phyloP scores from a whole-genome alignment of 371 early-diverging fungal species.

The Dichotomocladium elegans region DNA sequence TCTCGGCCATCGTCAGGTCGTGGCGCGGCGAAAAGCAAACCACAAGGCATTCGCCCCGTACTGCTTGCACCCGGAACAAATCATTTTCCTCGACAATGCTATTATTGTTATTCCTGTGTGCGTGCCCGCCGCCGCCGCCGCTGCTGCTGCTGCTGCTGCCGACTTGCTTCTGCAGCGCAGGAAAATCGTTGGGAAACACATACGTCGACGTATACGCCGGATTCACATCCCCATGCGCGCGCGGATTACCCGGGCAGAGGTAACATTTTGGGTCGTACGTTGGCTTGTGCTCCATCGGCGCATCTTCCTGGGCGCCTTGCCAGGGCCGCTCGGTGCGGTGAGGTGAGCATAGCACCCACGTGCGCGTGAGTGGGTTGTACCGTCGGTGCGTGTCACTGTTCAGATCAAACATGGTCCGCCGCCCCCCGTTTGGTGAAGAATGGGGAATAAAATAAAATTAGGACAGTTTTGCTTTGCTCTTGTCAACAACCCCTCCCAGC shows the following conservation, averaged over 20 bases:
- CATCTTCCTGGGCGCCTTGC: constrained; percentile 73
- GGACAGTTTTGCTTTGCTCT: too few relatives aligned
- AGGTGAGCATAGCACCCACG: constrained; percentile 93
- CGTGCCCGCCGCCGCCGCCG: too few relatives aligned
- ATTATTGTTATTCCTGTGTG: too few relatives aligned
- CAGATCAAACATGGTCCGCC: constrained; percentile 38
- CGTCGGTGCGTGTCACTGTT: constrained; percentile 74
- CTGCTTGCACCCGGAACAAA: constrained; percentile 64
- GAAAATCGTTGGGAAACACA: constrained; percentile 87
- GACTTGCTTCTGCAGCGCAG: constrained; percentile 71
- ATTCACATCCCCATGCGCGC: constrained; percentile 72
- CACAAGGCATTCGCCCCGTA: constrained; percentile 82
- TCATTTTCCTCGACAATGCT: constrained; percentile 28
- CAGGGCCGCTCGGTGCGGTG: constrained; percentile 93
- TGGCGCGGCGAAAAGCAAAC: constrained; percentile 90
- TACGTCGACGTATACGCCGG: constrained; percentile 75
- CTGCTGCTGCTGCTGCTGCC: constrained; percentile 35
- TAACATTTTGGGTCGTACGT: constrained; percentile 78
- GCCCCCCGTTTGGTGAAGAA: too few relatives aligned
- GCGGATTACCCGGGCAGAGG: constrained; percentile 83
- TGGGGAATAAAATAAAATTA: too few relatives aligned
- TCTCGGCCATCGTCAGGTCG: constrained; percentile 85
- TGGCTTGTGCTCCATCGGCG: constrained; percentile 41
- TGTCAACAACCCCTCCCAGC: too few relatives aligned
- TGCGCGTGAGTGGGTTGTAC: constrained; percentile 81